Evolutionary conservation across 2,329 filamentous ascomycete species (phyloP), one percentile per base, ranked within the genome.

Genomic region (Nemania serpens): DNA sequence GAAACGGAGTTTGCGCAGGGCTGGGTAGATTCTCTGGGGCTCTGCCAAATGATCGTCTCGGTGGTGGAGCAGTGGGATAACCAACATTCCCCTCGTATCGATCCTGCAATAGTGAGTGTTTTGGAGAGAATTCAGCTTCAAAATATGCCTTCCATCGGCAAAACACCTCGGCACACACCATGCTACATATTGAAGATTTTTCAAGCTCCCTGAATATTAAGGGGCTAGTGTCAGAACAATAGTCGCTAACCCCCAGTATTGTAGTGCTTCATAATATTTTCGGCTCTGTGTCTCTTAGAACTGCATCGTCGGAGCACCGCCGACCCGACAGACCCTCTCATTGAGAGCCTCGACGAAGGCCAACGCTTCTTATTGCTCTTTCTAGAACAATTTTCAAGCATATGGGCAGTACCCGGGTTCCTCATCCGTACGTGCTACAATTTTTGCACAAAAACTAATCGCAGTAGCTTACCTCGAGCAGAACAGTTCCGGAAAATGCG

Each of bases 31-130:
- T 59, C 65, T n/a, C 68, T 75, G 5, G 71, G 73, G 41, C 53
- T 60, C n/a, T 74, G 69, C 34, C 70, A 74, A 41, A 70, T 75
- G 50, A 69, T 76, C 20, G 69, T 71, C 2, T 58, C 59, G 2
- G 46, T 74, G 1, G 67, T 70, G 1, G 66, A 66, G 29, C 68
- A 76, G 36, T 77, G 75, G 75, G 66, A 75, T 52, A 71, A 66
- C 39, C 64, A 69, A 5, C 72, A 70, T 49, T 73, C 66, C 29
- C 58, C 69, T 34, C 65, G 62, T 2, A 72, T 74, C 4, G 74
- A 76, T 48, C 74, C 75, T 10, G 75, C 74, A n/a, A 70, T 76
- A 43, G 61, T 63, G 43, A 63, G 61, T 62, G 3, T 1, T 46
- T 39, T 25, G 2, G 2, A 4, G n/a, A 22, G n/a, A 7, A 18